Evolutionary conservation across 2,329 filamentous ascomycete species (phyloP).

Genomic region (Monilinia laxa): DNA sequence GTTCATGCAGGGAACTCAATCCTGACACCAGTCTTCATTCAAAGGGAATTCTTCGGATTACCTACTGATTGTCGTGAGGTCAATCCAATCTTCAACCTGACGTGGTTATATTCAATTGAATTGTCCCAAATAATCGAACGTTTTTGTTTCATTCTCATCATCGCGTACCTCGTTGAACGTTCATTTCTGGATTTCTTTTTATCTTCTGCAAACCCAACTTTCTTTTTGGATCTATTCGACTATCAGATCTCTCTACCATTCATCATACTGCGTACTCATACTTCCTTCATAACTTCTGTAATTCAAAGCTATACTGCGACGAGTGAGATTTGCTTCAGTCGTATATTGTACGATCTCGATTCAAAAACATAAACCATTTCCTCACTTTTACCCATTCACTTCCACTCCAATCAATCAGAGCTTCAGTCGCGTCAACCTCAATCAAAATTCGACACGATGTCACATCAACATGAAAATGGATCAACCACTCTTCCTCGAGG

Average conservation of each 20-base stretch:
- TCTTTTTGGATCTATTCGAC: background rate
- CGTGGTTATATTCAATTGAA: constrained; percentile 1
- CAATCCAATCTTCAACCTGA: constrained; percentile 1
- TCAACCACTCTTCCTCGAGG: constrained; percentile 38
- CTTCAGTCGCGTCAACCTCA: constrained; percentile 26
- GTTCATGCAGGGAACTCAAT: constrained; percentile 4
- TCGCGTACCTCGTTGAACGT: background rate
- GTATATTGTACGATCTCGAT: constrained; percentile 23
- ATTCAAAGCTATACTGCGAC: constrained; percentile 22
- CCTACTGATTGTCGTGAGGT: constrained; percentile 12
- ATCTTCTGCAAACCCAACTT: background rate
- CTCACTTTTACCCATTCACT: background rate
- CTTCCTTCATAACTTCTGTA: constrained; percentile 24
- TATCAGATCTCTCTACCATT: background rate
- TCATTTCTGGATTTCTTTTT: constrained; percentile 8
- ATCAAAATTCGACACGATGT: constrained; percentile 30
- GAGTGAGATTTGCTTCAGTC: constrained; percentile 19
- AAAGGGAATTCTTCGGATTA: background rate
- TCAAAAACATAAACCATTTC: background rate
- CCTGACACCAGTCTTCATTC: constrained; percentile 9
- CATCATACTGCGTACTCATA: no score
- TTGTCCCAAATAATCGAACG: background rate
- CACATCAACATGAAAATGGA: constrained; percentile 35
- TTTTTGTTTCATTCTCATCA: constrained; percentile 1
- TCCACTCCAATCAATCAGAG: constrained; percentile 22